A percentile compares a stretch with the other conserved stretches of the same genome.
phyloP scores from a whole-genome alignment of 768 basidiomycete species.

The Leccinum arenicola region DNA sequence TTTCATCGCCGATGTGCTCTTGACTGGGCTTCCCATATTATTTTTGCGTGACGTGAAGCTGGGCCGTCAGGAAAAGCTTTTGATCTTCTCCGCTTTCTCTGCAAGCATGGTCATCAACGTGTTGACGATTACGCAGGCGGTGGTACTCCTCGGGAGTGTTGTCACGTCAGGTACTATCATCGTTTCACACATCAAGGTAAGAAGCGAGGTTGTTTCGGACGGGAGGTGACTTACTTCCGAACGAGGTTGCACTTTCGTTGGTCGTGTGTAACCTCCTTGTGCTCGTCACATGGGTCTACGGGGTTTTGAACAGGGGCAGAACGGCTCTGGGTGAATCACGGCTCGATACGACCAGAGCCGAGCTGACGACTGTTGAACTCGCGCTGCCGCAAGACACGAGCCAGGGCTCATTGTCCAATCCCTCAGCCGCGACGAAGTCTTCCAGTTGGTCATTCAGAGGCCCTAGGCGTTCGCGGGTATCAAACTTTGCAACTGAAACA shows the following conservation, averaged over 20 bases:
- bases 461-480: neutral
- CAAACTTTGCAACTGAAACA: neutral
- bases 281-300: neutral
- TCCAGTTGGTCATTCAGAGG: neutral
- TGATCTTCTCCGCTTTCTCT: neutral
- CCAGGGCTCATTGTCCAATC: neutral
- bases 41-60: slow-evolving; percentile 3
- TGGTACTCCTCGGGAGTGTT: neutral
- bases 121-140: neutral
- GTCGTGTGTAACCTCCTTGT: neutral
- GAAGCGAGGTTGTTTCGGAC: neutral
- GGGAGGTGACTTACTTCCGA: neutral
- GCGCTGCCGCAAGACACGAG: neutral
- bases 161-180: neutral
- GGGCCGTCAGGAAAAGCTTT: neutral
- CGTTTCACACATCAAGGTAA: slow-evolving; percentile 3
- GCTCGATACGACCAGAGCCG: neutral
- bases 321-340: neutral
- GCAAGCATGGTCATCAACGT: slow-evolving; percentile 1
- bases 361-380: neutral
- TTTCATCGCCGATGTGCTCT: neutral
- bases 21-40: slow-evolving; percentile 2
- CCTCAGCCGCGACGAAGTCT: slow-evolving; percentile 1
- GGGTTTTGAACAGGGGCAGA: neutral
- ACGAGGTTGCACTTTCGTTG: neutral